Evolutionary conservation across 176 grass and related monocot species (phyloP).

Genomic region (Leersia perrieri): DNA sequence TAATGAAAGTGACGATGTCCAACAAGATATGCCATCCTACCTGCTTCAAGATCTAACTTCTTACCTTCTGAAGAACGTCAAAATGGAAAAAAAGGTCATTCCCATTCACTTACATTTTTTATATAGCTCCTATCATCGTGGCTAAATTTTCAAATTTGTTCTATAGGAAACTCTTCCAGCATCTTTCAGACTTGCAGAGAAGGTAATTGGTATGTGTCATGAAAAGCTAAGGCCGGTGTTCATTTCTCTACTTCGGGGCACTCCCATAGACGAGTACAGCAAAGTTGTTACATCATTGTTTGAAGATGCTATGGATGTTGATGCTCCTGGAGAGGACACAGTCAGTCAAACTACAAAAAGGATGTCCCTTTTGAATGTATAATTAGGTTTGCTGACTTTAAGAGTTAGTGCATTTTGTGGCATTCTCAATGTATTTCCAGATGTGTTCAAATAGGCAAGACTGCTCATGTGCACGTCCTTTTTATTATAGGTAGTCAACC

Average conservation of each 20-base stretch:
- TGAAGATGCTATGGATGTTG: constrained; percentile 49
- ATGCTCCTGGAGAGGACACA: constrained; percentile 42
- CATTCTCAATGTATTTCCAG: constrained; percentile 1
- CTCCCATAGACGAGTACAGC: constrained; percentile 44
- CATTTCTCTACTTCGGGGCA: constrained; percentile 42
- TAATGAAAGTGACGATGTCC: constrained; percentile 80
- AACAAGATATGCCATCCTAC: constrained; percentile 50
- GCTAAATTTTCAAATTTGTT: constrained; percentile 17
- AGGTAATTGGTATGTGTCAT: constrained; percentile 49
- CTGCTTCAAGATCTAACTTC: constrained; percentile 63
- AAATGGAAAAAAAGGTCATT: constrained; percentile 60
- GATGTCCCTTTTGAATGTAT: not conserved
- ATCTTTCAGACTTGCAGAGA: constrained; percentile 61
- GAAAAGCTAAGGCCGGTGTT: constrained; percentile 60
- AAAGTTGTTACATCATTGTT: constrained; percentile 49
- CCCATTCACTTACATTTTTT: not conserved
- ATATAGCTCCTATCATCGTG: constrained; percentile 10
- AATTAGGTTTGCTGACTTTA: not conserved
- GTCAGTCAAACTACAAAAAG: constrained; percentile 42
- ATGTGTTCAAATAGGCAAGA: constrained; percentile 8
- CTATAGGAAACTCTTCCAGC: constrained; percentile 50
- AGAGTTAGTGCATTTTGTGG: not conserved
- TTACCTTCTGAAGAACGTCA: constrained; percentile 58
- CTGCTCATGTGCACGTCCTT: not conserved
- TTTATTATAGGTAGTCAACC: not conserved